Percentiles rank a stretch among this genome's conserved stretches.
Conservation (phyloP, 352 stramenopile species). For the Phytophthora uliginosa region DNA sequence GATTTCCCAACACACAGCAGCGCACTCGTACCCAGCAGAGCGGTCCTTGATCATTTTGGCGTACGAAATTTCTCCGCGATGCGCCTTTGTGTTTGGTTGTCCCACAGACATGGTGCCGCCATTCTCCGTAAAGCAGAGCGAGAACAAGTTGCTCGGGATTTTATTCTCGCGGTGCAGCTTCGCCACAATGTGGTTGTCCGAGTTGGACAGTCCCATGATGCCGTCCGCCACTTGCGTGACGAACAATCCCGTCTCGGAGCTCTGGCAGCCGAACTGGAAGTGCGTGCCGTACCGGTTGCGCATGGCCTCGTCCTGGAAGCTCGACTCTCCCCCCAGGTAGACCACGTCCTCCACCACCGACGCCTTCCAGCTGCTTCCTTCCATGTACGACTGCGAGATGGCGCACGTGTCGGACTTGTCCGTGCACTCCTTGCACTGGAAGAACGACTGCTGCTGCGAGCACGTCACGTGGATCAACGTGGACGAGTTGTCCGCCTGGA, state of each 20-base stretch:
- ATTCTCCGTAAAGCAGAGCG: conserved; percentile 78
- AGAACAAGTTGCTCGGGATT: conserved; percentile 82
- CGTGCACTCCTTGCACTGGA: conserved; percentile 68
- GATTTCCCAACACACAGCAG: neutral
- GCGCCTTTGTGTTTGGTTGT: conserved; percentile 51
- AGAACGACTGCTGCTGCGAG: conserved; percentile 47
- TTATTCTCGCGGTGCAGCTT: conserved; percentile 86
- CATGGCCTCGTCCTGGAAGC: conserved; percentile 56
- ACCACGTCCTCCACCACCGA: conserved; percentile 86
- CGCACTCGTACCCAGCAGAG: conserved; percentile 28
- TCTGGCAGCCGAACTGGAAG: conserved; percentile 89
- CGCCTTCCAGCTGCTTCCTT: conserved; percentile 88
- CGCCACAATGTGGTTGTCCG: conserved; percentile 76
- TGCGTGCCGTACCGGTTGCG: conserved; percentile 74
- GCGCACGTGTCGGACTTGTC: conserved; percentile 56
- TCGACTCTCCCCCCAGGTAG: conserved; percentile 74
- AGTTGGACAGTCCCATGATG: conserved; percentile 88
- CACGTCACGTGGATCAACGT: conserved; percentile 82
- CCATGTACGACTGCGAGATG: conserved; percentile 87
- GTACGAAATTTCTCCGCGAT: conserved; percentile 67
- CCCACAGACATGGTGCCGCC: conserved; percentile 82
- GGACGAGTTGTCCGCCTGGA: conserved; percentile 66
- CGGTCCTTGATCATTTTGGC: conserved; percentile 61
- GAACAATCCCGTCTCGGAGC: conserved; percentile 80
- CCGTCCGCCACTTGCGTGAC: conserved; percentile 85